phyloP scores from a whole-genome alignment of 257 asterid species.

The Solanum clarkiae region DNA sequence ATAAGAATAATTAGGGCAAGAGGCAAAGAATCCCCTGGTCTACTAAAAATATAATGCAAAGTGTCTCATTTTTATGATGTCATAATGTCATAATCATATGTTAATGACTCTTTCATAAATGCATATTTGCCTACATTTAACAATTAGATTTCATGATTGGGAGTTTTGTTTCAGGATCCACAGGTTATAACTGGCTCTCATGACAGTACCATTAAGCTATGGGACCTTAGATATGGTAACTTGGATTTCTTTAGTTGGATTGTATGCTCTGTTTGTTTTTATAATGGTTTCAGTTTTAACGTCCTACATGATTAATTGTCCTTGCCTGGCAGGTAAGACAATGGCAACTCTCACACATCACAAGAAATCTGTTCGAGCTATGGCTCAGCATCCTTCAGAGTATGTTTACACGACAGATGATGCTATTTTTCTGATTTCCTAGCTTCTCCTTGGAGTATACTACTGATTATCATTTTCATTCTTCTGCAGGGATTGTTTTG shows the following conservation, averaged over 20 bases:
- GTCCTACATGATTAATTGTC: constrained; percentile 2
- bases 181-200: constrained; percentile 98
- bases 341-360: constrained; percentile 10
- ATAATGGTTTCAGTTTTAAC: constrained; percentile 7
- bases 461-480: background rate
- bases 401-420: constrained; percentile 1
- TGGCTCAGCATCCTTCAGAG: constrained; percentile 10
- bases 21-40: background rate
- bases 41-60: background rate
- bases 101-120: background rate
- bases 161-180: constrained; percentile 29
- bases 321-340: constrained; percentile 44
- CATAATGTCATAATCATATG: background rate
- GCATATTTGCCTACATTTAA: background rate
- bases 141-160: background rate
- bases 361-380: constrained; percentile 10
- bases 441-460: background rate
- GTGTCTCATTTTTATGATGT: background rate
- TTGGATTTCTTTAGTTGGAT: background rate
- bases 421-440: background rate
- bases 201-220: constrained; percentile 84
- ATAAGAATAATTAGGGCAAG: background rate
- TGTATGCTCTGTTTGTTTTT: background rate
- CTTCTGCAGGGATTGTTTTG: constrained; percentile 71
- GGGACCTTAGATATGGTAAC: constrained; percentile 85